phyloP scores from a whole-genome alignment of 495 filamentous ascomycete genomes.

The Neurospora terricola region DNA sequence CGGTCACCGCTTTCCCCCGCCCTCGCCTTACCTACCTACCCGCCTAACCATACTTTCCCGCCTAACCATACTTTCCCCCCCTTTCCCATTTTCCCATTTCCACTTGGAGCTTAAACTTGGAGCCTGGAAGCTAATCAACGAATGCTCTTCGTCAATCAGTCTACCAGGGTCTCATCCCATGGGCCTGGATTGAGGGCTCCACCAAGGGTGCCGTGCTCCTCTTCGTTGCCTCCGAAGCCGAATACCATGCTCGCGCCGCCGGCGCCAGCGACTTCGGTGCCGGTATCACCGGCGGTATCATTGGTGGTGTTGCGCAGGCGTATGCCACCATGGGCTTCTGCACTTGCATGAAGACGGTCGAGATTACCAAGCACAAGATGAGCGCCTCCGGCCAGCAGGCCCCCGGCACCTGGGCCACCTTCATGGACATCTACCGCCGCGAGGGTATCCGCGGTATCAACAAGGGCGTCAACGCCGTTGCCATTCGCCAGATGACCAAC shows the following conservation, averaged over 20 bases:
- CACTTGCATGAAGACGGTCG: conserved; percentile 99
- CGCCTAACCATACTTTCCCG: background rate
- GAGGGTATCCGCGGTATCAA: conserved; percentile 97
- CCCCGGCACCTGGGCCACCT: conserved; percentile 80
- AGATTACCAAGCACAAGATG: conserved; percentile 97
- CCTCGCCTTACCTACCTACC: background rate
- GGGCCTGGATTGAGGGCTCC: conserved; percentile 99
- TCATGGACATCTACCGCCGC: conserved; percentile 92
- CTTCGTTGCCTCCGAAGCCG: conserved; percentile 97
- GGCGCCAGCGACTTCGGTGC: conserved; percentile 79
- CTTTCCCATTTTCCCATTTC: background rate
- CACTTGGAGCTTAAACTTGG: background rate
- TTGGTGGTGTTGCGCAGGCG: conserved; percentile 90
- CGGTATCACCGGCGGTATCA: conserved; percentile 87
- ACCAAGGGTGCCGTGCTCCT: conserved; percentile 98
- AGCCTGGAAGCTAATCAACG: background rate
- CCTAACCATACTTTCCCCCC: background rate
- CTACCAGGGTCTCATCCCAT: conserved; percentile 98
- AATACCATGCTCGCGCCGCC: conserved; percentile 74
- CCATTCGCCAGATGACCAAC: conserved; percentile 98
- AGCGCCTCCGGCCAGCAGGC: conserved; percentile 74
- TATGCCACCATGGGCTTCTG: conserved; percentile 99
- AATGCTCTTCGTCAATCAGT: conserved; percentile 42
- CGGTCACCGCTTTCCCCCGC: background rate
- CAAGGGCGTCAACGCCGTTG: conserved; percentile 94